These are phyloP conservation scores for Amanita pseudoporphyria DNA, from an alignment of 768 basidiomycete genomes.

Conservation along the genomic window DNA sequence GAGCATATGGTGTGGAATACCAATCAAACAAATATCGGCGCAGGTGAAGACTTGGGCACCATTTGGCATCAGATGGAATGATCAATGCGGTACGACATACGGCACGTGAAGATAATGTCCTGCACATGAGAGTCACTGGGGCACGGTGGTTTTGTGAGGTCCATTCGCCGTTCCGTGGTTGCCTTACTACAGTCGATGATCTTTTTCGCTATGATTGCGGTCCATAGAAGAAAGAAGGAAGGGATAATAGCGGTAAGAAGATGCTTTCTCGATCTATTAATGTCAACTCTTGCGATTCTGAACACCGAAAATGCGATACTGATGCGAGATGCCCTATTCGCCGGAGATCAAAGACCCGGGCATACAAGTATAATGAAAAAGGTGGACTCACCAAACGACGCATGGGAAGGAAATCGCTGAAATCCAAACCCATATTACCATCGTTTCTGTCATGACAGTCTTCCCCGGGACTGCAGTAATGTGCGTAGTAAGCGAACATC, in stretches of 20 bases:
- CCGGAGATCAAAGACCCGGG: neutral
- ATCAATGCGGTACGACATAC: constrained; percentile 7
- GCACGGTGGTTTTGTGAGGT: constrained; percentile 8
- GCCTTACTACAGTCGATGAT: constrained; percentile 7
- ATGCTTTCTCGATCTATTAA: constrained; percentile 1
- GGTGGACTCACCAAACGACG: constrained; percentile 1
- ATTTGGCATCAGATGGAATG: neutral
- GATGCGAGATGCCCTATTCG: constrained; percentile 6
- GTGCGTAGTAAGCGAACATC: neutral
- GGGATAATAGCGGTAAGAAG: constrained; percentile 4
- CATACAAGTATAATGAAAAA: neutral
- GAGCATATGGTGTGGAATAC: constrained; percentile 17
- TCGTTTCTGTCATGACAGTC: neutral
- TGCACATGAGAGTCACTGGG: constrained; percentile 1
- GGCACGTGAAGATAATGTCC: constrained; percentile 9
- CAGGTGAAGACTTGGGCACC: neutral
- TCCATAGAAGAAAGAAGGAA: constrained; percentile 9
- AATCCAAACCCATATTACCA: constrained; percentile 4
- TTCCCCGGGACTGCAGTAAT: neutral
- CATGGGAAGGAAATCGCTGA: neutral
- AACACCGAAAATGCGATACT: constrained; percentile 4
- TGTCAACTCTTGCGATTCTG: neutral
- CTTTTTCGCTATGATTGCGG: constrained; percentile 9
- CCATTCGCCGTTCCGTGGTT: constrained; percentile 10
- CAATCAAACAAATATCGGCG: constrained; percentile 17